A percentile compares a stretch with the other conserved stretches of the same genome.
Conservation (phyloP, 164 flowering plant genomes). For the Nymphaea thermarum region DNA sequence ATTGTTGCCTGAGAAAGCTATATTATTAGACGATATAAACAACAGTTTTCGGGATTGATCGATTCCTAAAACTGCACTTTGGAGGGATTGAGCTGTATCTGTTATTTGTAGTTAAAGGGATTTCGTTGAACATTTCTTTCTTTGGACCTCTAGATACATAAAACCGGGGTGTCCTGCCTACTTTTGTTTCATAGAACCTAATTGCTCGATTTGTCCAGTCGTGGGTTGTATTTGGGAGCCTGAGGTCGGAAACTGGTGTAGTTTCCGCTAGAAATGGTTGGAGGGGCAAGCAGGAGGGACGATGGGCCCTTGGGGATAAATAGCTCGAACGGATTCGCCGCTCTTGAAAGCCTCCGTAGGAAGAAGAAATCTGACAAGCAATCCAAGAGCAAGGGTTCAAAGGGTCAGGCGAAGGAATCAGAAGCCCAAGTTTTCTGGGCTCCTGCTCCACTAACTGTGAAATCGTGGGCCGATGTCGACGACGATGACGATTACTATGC, state of each 20-base stretch:
- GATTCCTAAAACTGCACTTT: too few relatives aligned
- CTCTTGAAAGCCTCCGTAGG: slow-evolving; percentile 39
- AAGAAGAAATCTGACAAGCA: slow-evolving; percentile 59
- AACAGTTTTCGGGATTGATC: too few relatives aligned
- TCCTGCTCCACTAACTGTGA: slow-evolving; percentile 53
- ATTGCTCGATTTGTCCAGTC: background rate
- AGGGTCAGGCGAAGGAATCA: slow-evolving; percentile 25
- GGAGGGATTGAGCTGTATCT: too few relatives aligned
- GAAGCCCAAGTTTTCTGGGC: slow-evolving; percentile 65
- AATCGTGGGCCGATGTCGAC: slow-evolving; percentile 92
- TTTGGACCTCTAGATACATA: too few relatives aligned
- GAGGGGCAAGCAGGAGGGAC: slow-evolving; percentile 42
- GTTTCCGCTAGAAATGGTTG: slow-evolving; percentile 22
- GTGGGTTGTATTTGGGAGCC: background rate
- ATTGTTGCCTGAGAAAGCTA: background rate
- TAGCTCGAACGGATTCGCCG: slow-evolving; percentile 47
- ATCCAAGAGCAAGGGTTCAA: slow-evolving; percentile 15
- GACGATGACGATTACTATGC: slow-evolving; percentile 68
- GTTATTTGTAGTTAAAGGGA: too few relatives aligned
- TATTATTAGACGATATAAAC: background rate
- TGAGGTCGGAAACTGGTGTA: background rate
- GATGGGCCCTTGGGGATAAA: slow-evolving; percentile 30
- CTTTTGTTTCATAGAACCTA: too few relatives aligned
- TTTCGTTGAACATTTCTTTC: too few relatives aligned
- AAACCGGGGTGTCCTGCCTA: too few relatives aligned